Evolutionary conservation across 441 rosid species (phyloP), one percentile per base, ranked within the genome.

Genomic region (Pelargonium cotyledonis): DNA sequence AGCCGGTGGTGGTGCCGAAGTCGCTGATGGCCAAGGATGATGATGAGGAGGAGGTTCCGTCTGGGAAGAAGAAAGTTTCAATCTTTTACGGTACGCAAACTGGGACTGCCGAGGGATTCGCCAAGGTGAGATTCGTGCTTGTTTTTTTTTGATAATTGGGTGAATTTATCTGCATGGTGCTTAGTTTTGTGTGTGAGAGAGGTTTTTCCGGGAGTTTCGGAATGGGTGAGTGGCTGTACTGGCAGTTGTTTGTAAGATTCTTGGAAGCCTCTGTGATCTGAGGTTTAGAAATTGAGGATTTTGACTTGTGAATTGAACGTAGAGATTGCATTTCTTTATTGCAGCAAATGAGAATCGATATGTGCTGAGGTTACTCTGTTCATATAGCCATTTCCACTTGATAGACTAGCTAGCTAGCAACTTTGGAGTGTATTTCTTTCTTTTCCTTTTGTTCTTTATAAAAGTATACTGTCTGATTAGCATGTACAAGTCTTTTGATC

Each of bases 31-130:
- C 73, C 0, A 95, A 88, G 46, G 77, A 77, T 0, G 94, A 89
- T 41, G 80, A 70, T 19, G 97, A 88, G 53, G 97, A 90, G 0
- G 70, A 58, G 29, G 31, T 58, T 21, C 63, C 63, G 31, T 21
- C 63, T 61, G 97, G 95, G 11, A 76, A 81, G 71, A 85, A 83
- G 79, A 89, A 85, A 68, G 91, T 95, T 55, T 86, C 95, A 5
- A 78, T 95, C 76, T 83, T 95, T 71, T 92, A 83, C 73, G 99
- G 98, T 15, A 95, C 99, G 0, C 99, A 95, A 72, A 95, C 99
- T 0, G 99, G 99, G 2, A 95, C 99, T 1, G 98, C 99, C 4
- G 99, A 95, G 87, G 99, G 99, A 57, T 95, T 95, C 68, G 98
- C 99, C 6, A 95, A 95, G 96, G 98, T 58, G 31, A 58, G 63